A percentile compares a stretch with the other conserved stretches of the same genome.
Evolutionary conservation across 2,329 filamentous ascomycete species (phyloP).

Genomic region (Phaeosphaeria sp.): DNA sequence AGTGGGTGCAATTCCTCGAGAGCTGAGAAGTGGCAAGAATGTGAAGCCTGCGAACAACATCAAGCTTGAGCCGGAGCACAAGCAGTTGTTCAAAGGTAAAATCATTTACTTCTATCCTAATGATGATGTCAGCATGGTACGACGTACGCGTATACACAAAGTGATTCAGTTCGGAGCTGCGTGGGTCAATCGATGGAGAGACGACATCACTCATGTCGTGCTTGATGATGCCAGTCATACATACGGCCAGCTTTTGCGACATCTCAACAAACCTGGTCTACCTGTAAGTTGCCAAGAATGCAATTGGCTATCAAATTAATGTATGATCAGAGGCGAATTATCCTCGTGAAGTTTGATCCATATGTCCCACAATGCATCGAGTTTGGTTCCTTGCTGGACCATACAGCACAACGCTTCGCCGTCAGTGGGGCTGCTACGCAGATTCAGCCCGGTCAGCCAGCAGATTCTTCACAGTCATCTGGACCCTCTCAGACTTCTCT

Average conservation of each 20-base stretch:
- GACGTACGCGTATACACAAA: constrained; percentile 75
- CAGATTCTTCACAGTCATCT: constrained; percentile 8
- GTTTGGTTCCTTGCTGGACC: constrained; percentile 55
- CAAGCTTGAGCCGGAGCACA: constrained; percentile 37
- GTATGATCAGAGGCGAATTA: constrained; percentile 45
- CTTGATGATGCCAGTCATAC: constrained; percentile 70
- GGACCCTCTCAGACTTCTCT: constrained; percentile 49
- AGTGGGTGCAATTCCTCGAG: constrained; percentile 38
- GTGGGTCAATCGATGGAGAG: constrained; percentile 67
- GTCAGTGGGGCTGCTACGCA: constrained; percentile 58
- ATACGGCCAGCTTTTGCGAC: constrained; percentile 68
- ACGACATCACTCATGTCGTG: constrained; percentile 76
- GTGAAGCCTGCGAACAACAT: constrained; percentile 40
- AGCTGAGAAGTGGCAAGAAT: constrained; percentile 37
- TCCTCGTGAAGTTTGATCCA: constrained; percentile 57
- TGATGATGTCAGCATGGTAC: constrained; percentile 71
- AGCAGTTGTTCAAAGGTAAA: constrained; percentile 43
- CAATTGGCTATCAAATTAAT: neutral
- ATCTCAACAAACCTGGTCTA: constrained; percentile 58
- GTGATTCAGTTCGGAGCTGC: constrained; percentile 69
- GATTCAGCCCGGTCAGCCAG: neutral
- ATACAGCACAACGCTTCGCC: constrained; percentile 65
- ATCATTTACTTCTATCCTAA: constrained; percentile 76
- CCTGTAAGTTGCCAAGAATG: constrained; percentile 52
- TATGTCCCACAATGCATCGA: constrained; percentile 55